Percentiles rank a stretch among this genome's conserved stretches.
phyloP scores from a whole-genome alignment of 2,329 filamentous ascomycete species.

The Colletotrichum tofieldiae region DNA sequence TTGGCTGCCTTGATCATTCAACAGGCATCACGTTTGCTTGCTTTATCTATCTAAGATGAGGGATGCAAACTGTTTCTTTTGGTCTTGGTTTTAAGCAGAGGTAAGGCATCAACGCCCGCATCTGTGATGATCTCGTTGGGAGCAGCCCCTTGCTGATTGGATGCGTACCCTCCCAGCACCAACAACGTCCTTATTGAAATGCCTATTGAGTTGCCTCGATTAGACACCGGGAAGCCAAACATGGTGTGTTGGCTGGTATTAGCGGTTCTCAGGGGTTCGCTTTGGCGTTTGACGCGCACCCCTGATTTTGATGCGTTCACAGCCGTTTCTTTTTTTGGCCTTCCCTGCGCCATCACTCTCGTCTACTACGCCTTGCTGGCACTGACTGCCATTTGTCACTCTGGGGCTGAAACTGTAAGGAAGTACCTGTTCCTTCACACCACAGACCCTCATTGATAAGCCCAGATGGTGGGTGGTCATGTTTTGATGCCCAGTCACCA shows the following conservation, averaged over 20 bases:
- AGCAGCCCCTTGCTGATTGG: background rate
- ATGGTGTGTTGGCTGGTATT: background rate
- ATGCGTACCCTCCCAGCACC: background rate
- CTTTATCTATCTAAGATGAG: background rate
- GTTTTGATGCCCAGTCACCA: background rate
- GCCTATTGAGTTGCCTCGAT: background rate
- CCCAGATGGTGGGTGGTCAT: background rate
- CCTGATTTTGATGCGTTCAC: background rate
- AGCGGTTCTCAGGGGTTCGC: background rate
- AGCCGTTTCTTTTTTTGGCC: too few relatives aligned
- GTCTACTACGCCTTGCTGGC: too few relatives aligned
- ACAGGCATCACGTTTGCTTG: background rate
- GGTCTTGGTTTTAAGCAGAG: background rate
- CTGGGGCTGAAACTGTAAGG: background rate
- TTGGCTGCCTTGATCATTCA: background rate
- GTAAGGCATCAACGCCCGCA: background rate
- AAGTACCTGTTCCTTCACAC: background rate
- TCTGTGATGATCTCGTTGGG: background rate
- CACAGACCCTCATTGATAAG: background rate
- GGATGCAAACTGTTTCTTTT: background rate
- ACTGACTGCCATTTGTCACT: background rate
- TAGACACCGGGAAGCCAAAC: background rate
- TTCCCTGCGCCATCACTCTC: background rate
- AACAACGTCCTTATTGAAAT: background rate
- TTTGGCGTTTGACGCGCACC: background rate